A percentile compares a stretch with the other conserved stretches of the same genome.
Conservation (phyloP, 805 yeast species). For the Isabelozyma heimii region DNA sequence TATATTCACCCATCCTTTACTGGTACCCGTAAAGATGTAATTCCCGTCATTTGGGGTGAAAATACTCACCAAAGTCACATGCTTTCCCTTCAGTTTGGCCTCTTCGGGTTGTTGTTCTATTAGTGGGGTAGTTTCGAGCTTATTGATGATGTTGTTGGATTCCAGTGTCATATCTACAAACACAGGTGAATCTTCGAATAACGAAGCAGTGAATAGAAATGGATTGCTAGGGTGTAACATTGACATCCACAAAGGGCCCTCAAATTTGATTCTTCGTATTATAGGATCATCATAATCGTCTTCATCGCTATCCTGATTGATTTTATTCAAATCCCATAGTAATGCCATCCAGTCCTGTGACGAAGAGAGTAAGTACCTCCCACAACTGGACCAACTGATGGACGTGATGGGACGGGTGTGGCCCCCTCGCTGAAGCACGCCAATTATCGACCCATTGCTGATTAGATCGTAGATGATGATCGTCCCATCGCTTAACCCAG, state of each 20-base stretch:
- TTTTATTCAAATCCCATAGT: slow-evolving; percentile 67
- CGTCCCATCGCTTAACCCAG: slow-evolving; percentile 73
- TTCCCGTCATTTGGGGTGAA: slow-evolving; percentile 51
- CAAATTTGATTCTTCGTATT: slow-evolving; percentile 48
- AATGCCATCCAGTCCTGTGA: slow-evolving; percentile 82
- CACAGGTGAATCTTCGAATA: slow-evolving; percentile 61
- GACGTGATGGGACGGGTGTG: slow-evolving; percentile 77
- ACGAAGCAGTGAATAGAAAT: slow-evolving; percentile 56
- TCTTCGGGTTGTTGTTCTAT: slow-evolving; percentile 11
- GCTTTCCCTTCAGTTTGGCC: slow-evolving; percentile 22
- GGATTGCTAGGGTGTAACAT: slow-evolving; percentile 49
- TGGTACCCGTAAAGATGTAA: slow-evolving; percentile 70
- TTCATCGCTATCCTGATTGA: slow-evolving; percentile 21
- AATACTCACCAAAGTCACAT: slow-evolving; percentile 47
- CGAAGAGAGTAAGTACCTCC: slow-evolving; percentile 64
- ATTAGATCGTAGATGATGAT: slow-evolving; percentile 73
- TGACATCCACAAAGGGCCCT: slow-evolving; percentile 74
- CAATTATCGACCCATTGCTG: slow-evolving; percentile 55
- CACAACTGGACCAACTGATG: slow-evolving; percentile 70
- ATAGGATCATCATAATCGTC: slow-evolving; percentile 24
- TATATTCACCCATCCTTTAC: slow-evolving; percentile 73
- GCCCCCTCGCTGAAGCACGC: slow-evolving; percentile 46
- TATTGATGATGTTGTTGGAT: slow-evolving; percentile 13
- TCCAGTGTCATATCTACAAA: slow-evolving; percentile 40
- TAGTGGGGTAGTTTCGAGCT: slow-evolving; percentile 15